Conservation (phyloP, 768 basidiomycete species). For the Pleurotus tuoliensis region DNA sequence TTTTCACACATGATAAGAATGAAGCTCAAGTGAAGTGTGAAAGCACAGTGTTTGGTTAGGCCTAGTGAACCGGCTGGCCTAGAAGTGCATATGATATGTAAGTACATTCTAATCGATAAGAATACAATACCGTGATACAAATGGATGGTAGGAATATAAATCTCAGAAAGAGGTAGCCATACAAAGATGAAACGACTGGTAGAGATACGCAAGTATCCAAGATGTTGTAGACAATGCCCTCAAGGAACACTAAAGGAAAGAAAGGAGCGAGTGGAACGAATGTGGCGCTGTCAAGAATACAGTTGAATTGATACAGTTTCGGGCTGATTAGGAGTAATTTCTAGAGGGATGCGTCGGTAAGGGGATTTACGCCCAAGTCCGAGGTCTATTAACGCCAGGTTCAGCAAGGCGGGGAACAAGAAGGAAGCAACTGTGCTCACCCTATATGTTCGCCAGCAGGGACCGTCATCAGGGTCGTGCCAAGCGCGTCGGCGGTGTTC, state of each 20-base stretch:
- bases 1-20: no score
- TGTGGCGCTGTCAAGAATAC: background rate
- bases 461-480: conserved; percentile 47
- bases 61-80: no score
- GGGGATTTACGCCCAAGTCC: background rate
- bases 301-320: conserved; percentile 1
- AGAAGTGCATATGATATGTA: background rate
- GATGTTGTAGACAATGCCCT: background rate
- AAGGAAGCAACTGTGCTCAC: background rate
- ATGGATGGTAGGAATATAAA: no score
- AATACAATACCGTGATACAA: no score
- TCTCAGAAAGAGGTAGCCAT: background rate
- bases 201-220: background rate
- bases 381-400: background rate
- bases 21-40: no score
- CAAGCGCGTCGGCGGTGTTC: conserved; percentile 67
- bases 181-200: conserved; percentile 3
- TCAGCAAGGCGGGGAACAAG: background rate
- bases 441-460: conserved; percentile 30
- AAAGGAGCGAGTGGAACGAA: conserved; percentile 1
- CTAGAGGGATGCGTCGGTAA: background rate
- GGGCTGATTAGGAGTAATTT: background rate
- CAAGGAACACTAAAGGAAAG: conserved; percentile 3
- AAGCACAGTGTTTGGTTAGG: no score
- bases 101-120: background rate